Evolutionary conservation across 1,284 basidiomycete genomes (phyloP), one percentile per base, ranked within the genome.

Genomic region (Ustilago sp.): DNA sequence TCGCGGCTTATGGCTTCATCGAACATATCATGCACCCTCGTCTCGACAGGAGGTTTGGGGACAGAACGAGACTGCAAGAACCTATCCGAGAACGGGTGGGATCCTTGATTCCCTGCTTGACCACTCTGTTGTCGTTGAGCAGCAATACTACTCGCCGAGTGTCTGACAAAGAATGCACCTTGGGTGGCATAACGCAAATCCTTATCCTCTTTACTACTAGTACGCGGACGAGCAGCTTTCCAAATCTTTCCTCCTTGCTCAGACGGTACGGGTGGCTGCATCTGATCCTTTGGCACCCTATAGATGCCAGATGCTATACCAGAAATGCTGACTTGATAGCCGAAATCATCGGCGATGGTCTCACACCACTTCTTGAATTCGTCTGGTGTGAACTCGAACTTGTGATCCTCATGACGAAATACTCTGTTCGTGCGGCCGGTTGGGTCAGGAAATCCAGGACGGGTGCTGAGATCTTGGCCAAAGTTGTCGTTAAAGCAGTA

Each of bases 401-500:
- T 93, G 87, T 98, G 95, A 82, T 97, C 95, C 23, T 88, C 85
- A 84, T 98, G 92, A 64, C 95, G 83, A 85, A 89, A 90, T 28
- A 88, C 86, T 11, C 89, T 86, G 53, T 87, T 81, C 8, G 89
- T 90, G n/a, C 93, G 89, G 52, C 90, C 87, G 0, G 94, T 95
- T 6, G 94, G 91, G 86, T 97, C 95, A 0, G 87, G 88, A 82
- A 88, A 92, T 0, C 93, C 73, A n/a, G 80, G 77, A 15, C 85
- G 83, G 3, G 75, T 77, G 50, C 32, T 59, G 53, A 77, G 71
- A 19, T 77, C 68, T 13, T 67, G 28, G 39, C 85, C 80, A 88
- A 96, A 98, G 50, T 93, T 92, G 19, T 90, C 89, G 81, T 98
- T 98, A 89, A 94, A 98, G 34, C 89, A 91, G 86, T 93, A 94